These are phyloP conservation scores for Diplodia corticola DNA, from an alignment of 2,329 filamentous ascomycete genomes.

Conservation along the genomic window DNA sequence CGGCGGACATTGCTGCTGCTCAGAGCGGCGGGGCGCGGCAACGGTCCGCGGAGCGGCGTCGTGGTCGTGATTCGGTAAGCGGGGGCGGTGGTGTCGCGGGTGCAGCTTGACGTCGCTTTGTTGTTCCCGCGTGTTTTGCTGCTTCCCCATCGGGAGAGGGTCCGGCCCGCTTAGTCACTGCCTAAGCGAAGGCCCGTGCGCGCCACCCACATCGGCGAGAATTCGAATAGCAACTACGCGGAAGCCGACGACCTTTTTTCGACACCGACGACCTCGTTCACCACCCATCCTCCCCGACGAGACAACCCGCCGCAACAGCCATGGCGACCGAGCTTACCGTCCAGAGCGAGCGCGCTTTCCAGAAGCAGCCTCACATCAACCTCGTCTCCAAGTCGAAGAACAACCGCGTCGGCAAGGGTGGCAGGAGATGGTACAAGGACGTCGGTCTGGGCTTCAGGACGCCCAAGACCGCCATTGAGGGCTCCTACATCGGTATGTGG, in stretches of 20 bases:
- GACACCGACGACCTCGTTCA: constrained; percentile 24
- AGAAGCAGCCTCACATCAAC: constrained; percentile 99
- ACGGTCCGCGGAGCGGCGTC: background rate
- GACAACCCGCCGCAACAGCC: constrained; percentile 35
- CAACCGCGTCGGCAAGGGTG: constrained; percentile 82
- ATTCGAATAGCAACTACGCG: background rate
- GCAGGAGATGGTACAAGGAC: constrained; percentile 99
- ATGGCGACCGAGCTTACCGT: constrained; percentile 60
- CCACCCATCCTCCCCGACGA: constrained; percentile 12
- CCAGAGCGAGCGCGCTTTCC: constrained; percentile 99
- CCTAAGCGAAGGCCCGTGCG: constrained; percentile 19
- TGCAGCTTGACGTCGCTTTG: constrained; percentile 15
- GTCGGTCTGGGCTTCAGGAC: constrained; percentile 99
- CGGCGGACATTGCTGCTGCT: constrained; percentile 14
- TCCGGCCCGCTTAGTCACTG: constrained; percentile 6
- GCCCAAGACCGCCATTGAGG: constrained; percentile 98
- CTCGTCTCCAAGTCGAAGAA: constrained; percentile 90
- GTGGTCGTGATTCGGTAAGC: background rate
- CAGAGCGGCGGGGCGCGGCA: background rate
- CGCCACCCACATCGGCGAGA: constrained; percentile 20
- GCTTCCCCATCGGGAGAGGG: constrained; percentile 19
- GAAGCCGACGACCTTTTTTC: constrained; percentile 18
- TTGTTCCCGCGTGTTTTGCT: constrained; percentile 22
- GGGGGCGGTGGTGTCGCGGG: background rate
- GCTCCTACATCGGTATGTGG: constrained; percentile 92